phyloP scores from a whole-genome alignment of 176 grass and related monocot genomes.

The Cocos nucifera region DNA sequence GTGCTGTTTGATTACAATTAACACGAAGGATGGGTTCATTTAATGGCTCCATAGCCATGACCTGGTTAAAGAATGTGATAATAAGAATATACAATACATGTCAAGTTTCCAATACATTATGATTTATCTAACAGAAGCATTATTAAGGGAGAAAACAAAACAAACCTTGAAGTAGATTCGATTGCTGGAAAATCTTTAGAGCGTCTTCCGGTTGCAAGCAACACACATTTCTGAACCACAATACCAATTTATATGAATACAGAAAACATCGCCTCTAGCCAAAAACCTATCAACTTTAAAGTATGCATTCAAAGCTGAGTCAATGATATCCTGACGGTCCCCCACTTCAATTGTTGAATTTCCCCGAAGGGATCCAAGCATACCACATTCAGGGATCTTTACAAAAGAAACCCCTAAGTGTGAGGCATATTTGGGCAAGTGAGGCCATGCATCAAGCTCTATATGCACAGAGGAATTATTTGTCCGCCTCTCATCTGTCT shows the following conservation, averaged over 20 bases:
- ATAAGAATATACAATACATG: too few species aligned
- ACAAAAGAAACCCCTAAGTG: slow-evolving; percentile 81
- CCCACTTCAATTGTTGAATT: slow-evolving; percentile 43
- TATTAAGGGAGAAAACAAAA: slow-evolving; percentile 2
- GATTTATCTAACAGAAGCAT: too few species aligned
- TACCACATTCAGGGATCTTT: slow-evolving; percentile 81
- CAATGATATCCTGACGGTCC: slow-evolving; percentile 78
- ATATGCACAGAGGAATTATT: slow-evolving; percentile 37
- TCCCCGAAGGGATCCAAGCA: slow-evolving; percentile 66
- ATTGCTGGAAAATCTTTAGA: slow-evolving; percentile 26
- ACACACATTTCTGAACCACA: slow-evolving; percentile 50
- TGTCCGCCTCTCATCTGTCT: slow-evolving; percentile 2
- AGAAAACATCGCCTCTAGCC: slow-evolving; percentile 82
- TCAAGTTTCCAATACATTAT: too few species aligned
- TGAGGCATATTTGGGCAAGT: slow-evolving; percentile 64
- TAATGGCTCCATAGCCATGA: slow-evolving; percentile 72
- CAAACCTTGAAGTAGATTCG: slow-evolving; percentile 62
- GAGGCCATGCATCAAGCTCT: slow-evolving; percentile 62
- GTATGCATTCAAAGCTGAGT: slow-evolving; percentile 63
- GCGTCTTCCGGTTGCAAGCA: slow-evolving; percentile 43
- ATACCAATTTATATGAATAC: slow-evolving; percentile 54
- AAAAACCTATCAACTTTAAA: slow-evolving; percentile 79
- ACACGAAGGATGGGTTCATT: slow-evolving; percentile 56
- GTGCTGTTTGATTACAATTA: slow-evolving; percentile 66
- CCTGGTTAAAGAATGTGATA: slow-evolving; percentile 38